Base-by-base conservation (phyloP, 495 filamentous ascomycete genomes). In the Aspergillus wentii region DNA sequence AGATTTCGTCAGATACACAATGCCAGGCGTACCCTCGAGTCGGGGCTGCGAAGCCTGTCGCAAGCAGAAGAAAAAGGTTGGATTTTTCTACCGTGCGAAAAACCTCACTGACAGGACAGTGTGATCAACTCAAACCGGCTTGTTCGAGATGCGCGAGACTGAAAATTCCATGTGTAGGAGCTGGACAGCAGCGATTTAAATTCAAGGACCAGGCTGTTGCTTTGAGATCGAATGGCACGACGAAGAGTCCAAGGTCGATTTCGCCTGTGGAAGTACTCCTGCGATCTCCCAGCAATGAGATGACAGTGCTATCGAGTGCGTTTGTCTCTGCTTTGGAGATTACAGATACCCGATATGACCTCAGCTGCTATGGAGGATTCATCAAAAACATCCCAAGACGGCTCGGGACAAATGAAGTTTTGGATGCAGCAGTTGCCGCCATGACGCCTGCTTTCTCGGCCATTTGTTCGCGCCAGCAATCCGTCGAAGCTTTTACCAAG, bases 11-110 rank as follows among this genome's bases (percentile, higher is more conserved):
- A n/a, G n/a, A n/a, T n/a, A n/a, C n/a, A n/a, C n/a, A n/a, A 74
- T 74, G 68, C 67, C 66, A 6, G 69, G 69, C 1, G 67, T 72
- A 11, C 62, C 64, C n/a, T 65, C 61, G 5, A 58, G 61, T 42
- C 67, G 59, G 15, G 65, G 59, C 11, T 74, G 68, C 38, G 61
- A 68, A 30, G 62, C 59, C n/a, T 72, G 68, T 48, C 64, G 66
- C 13, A 57, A 59, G 41, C 59, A 61, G 38, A 72, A 69, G 45
- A 72, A 74, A 46, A 70, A 70, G 57, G 67, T 68, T 25, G 7
- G 39, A 5, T 17, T 22, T 17, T 11, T 9, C 26, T 21, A n/a
- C n/a, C n/a, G n/a, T n/a, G n/a, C n/a, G n/a, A n/a, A n/a, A n/a
- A n/a, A n/a, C n/a, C n/a, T n/a, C 3, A 17, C 17, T 5, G 2